These are phyloP conservation scores for Boletales sp. DNA, from an alignment of 768 basidiomycete species.

Conservation along the genomic window DNA sequence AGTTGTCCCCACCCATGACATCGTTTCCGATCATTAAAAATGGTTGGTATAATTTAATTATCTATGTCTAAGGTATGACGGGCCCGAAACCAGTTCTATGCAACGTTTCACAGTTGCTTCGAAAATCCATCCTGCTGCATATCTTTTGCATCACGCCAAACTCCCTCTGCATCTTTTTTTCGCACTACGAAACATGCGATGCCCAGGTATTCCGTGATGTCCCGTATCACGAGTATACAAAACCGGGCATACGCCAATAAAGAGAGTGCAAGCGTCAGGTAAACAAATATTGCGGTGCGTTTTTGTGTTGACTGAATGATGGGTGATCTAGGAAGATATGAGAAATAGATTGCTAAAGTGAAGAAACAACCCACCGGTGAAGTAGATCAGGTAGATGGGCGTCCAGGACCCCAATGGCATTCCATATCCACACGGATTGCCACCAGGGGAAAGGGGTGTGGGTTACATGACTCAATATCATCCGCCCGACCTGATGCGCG, in stretches of 20 bases:
- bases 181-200: slow-evolving; percentile 93
- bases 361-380: slow-evolving; percentile 48
- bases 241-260: slow-evolving; percentile 72
- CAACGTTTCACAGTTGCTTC: slow-evolving; percentile 16
- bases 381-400: slow-evolving; percentile 72
- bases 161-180: slow-evolving; percentile 71
- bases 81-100: not conserved
- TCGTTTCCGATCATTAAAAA: not conserved
- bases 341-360: slow-evolving; percentile 3
- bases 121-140: slow-evolving; percentile 23
- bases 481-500: slow-evolving; percentile 84
- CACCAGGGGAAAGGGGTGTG: slow-evolving; percentile 79
- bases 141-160: slow-evolving; percentile 45
- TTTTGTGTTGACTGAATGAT: slow-evolving; percentile 68
- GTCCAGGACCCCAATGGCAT: slow-evolving; percentile 71
- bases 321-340: slow-evolving; percentile 47
- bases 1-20: not conserved
- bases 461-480: slow-evolving; percentile 93
- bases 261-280: slow-evolving; percentile 64
- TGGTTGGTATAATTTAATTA: not conserved
- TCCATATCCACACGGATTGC: slow-evolving; percentile 87
- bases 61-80: not conserved
- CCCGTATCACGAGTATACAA: slow-evolving; percentile 75
- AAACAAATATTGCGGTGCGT: slow-evolving; percentile 69
- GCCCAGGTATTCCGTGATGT: slow-evolving; percentile 89